Base-by-base conservation (phyloP, 176 grass and related monocot species). In the Lolium rigidum region DNA sequence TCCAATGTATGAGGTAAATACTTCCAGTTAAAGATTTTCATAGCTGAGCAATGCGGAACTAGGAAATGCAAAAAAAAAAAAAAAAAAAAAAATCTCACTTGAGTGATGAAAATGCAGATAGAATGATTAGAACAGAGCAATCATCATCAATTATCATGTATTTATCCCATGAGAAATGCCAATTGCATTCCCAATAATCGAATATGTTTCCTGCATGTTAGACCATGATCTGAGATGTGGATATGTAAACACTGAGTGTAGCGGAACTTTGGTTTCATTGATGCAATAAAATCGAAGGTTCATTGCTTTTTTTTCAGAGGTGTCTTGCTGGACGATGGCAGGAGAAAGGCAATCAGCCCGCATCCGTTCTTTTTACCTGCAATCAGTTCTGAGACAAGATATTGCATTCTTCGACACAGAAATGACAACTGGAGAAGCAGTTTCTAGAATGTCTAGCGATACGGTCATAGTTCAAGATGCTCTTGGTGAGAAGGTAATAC, bases 341-440 rank as follows among this genome's bases (percentile, higher is more conserved):
- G 91, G 91, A 82, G 77, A 93, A 85, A 82, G 88, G 41, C 91
- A 93, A 20, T 84, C 91, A 18, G 70, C 85, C 18, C 85, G 88
- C 10, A 93, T 93, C 46, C 85, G 91, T 82, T 87, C 80, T 71
- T 77, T 90, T 12, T 93, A 90, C 88, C 85, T 93, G 3, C 85
- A 87, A 22, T 72, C 91, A 1, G 73, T 93, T 80, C 63, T 90
- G 47, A 87, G 88, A 4, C 91, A 93, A 0, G 91, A 93, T 59
- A 93, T 93, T 52, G 82, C 77, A 39, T 90, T 82, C 88, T 93
- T 93, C 47, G 91, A 93, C 58, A 93, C 85, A 76, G 85, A 93
- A 41, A 85, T 90, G 87, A 90, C 88, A 59, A 93, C 91, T 9
- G 91, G 91, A 0, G 81, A 90, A 54, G 91, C 88, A 64, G 65